A percentile compares a stretch with the other conserved stretches of the same genome.
Evolutionary conservation across 495 filamentous ascomycete species (phyloP).

Genomic region (Penicillium tannophilum): DNA sequence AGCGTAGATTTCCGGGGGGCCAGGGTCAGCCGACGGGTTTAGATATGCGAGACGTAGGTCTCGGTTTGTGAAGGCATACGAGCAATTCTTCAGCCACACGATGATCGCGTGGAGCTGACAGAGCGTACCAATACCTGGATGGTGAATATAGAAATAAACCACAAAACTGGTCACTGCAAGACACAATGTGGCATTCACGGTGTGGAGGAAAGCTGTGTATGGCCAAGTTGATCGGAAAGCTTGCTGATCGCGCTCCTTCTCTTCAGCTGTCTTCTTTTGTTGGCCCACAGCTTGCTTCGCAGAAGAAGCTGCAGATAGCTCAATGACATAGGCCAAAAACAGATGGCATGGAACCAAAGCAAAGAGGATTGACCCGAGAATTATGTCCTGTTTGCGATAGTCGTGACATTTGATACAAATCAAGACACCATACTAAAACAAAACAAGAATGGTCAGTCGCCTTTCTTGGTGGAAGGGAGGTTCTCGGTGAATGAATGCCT

Average conservation of each 20-base stretch:
- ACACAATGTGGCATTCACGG: conserved; percentile 79
- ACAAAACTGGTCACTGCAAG: conserved; percentile 77
- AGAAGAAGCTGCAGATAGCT: conserved; percentile 74
- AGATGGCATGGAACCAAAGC: conserved; percentile 86
- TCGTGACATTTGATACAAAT: conserved; percentile 92
- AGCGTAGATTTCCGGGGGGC: conserved; percentile 76
- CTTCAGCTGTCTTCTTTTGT: conserved; percentile 61
- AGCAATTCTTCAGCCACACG: conserved; percentile 92
- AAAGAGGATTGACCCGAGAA: conserved; percentile 75
- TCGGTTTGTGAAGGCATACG: conserved; percentile 94
- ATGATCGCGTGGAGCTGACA: conserved; percentile 92
- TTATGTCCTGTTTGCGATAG: conserved; percentile 76
- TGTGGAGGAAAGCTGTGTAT: conserved; percentile 74
- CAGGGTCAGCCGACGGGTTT: conserved; percentile 57
- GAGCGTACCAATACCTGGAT: conserved; percentile 89
- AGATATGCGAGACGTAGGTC: conserved; percentile 89
- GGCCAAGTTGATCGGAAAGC: conserved; percentile 74
- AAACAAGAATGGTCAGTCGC: conserved; percentile 2
- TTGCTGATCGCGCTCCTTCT: conserved; percentile 48
- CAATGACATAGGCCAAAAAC: conserved; percentile 84
- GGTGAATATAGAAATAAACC: conserved; percentile 87
- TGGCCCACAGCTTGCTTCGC: conserved; percentile 67
- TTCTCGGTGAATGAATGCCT: neutral
- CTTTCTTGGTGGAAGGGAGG: too few species aligned
- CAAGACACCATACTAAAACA: conserved; percentile 78